Conservation (phyloP, 257 asterid genomes). For the Nicotiana noctiflora region DNA sequence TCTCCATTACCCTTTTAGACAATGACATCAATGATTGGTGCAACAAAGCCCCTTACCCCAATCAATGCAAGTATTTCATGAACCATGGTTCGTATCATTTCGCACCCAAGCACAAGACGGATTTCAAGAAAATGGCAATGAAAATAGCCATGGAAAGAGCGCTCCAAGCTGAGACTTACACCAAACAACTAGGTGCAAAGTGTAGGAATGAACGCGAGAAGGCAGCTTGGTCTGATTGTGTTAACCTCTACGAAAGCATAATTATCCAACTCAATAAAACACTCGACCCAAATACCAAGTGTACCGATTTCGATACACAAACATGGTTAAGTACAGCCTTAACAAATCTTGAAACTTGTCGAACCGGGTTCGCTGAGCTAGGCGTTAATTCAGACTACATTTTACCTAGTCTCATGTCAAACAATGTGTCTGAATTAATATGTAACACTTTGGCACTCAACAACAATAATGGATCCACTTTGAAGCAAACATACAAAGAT, state of each 20-base stretch:
- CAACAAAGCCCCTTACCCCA: constrained; percentile 60
- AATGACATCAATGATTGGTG: constrained; percentile 44
- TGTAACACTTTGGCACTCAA: constrained; percentile 57
- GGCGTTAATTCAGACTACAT: constrained; percentile 32
- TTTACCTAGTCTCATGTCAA: constrained; percentile 36
- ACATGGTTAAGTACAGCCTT: constrained; percentile 79
- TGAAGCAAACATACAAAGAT: constrained; percentile 7
- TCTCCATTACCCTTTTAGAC: constrained; percentile 9
- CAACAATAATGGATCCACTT: constrained; percentile 3
- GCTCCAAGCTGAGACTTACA: constrained; percentile 28
- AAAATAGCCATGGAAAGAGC: constrained; percentile 46
- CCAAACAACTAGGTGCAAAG: constrained; percentile 32
- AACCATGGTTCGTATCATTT: constrained; percentile 6
- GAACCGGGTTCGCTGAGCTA: constrained; percentile 52
- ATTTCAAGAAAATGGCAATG: constrained; percentile 41
- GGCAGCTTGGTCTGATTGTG: constrained; percentile 74
- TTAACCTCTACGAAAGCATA: constrained; percentile 39
- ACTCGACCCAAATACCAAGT: constrained; percentile 26
- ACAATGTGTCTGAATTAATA: constrained; percentile 50
- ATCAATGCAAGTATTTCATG: constrained; percentile 58
- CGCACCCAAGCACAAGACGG: constrained; percentile 28
- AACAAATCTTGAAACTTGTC: constrained; percentile 67
- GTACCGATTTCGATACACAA: constrained; percentile 52
- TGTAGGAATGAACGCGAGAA: constrained; percentile 43
- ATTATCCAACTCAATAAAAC: constrained; percentile 56